A percentile compares a stretch with the other conserved stretches of the same genome.
Evolutionary conservation across 352 stramenopile species (phyloP).

Genomic region (Globisporangium cylindrosporum): DNA sequence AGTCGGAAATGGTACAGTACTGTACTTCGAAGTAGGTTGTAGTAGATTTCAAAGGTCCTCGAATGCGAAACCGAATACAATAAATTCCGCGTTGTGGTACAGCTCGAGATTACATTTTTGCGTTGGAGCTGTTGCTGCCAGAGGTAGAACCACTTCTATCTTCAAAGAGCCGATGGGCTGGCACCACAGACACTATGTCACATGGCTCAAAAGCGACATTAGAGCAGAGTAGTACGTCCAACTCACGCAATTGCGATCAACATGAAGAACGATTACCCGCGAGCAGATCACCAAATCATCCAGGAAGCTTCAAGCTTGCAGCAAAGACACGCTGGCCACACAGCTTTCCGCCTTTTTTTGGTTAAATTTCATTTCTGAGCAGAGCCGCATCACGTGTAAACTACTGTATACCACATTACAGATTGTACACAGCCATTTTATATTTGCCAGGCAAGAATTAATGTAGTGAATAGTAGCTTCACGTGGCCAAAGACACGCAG

Average conservation of each 20-base stretch:
- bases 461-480: background rate
- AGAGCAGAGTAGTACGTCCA: background rate
- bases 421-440: background rate
- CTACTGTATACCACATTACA: background rate
- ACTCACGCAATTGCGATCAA: no score
- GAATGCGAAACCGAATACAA: no score
- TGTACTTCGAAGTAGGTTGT: no score
- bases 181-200: background rate
- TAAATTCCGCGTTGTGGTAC: no score
- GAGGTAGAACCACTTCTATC: no score
- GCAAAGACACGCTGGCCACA: background rate
- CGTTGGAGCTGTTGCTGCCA: no score
- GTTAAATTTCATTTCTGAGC: background rate
- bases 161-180: background rate
- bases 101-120: background rate
- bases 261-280: no score
- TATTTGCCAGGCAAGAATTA: background rate
- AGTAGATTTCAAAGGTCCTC: no score
- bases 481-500: background rate
- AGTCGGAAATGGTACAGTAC: no score
- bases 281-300: no score
- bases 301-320: background rate
- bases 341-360: no score
- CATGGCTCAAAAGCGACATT: background rate
- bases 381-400: background rate